Evolutionary conservation across 2,329 filamentous ascomycete genomes (phyloP), one percentile per base, ranked within the genome.

Genomic region (Calonectria hongkongensis): DNA sequence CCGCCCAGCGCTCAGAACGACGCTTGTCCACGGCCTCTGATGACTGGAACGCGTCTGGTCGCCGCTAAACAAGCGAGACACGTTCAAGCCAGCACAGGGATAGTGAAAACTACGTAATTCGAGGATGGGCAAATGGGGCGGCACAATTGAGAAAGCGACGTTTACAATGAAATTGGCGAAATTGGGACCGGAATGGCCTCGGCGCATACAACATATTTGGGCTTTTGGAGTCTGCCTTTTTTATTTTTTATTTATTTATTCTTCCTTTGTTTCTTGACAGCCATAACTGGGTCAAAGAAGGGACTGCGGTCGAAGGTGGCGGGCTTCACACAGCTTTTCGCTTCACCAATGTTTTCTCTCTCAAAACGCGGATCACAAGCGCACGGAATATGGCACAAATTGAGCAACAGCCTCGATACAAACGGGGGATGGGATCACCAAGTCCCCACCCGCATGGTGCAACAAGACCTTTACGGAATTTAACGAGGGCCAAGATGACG

Each of bases 11-110:
- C 72, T 76, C 78, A 62, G 78, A 79, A 45, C 73, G 78, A 72
- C 76, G 78, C 27, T 72, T 73, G 12, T 79, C 78, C 2, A 79
- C 77, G 4, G 78, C 78, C 25, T 79, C 78, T 18, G 78, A 79
- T 64, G 78, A 79, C 66, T 79, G 78, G 78, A 71, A 66, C 30
- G 66, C 73, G 58, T 76, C 60, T 65, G 66, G 74, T 43, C 78
- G 78, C 47, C 76, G 75, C 43, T 79, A 51, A 70, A 10, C 28
- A 36, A 67, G 7, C 21, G 43, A 16, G 10, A 25, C 25, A 54
- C 21, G 18, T 36, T 39, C 25, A 9, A 28, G 33, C 21, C 16
- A 36, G 28, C 25, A 54, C 15, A 47, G 18, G 36, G n/a, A 30
- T 10, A 25, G 25, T 43, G 41, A 60, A 60, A 39, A 60, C 50